Evolutionary conservation across 371 early-diverging fungal genomes (phyloP).

Genomic region (Syncephalastrum sp.): DNA sequence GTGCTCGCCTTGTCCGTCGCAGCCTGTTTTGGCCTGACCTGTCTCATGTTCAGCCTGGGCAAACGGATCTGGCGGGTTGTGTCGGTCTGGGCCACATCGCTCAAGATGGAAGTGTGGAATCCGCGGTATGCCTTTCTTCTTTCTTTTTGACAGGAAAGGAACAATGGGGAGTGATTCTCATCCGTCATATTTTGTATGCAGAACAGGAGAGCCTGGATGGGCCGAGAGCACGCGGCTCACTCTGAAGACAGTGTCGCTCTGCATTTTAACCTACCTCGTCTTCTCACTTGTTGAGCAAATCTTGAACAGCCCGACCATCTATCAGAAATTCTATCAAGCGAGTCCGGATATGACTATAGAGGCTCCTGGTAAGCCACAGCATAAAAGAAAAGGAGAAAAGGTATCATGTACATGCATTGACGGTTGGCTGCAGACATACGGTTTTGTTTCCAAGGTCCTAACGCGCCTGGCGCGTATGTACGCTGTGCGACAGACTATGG

Average conservation of each 20-base stretch:
- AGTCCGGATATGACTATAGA: constrained; percentile 15
- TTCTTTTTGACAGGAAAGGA: too few species aligned
- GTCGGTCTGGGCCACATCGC: not conserved
- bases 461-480: constrained; percentile 6
- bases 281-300: constrained; percentile 26
- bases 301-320: constrained; percentile 31
- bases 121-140: constrained; percentile 23
- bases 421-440: constrained; percentile 21
- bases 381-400: not conserved
- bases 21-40: not conserved
- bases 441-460: constrained; percentile 35
- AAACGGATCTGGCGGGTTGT: not conserved
- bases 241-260: constrained; percentile 16
- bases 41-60: constrained; percentile 4
- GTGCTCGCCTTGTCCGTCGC: constrained; percentile 7
- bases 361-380: constrained; percentile 23
- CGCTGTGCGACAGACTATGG: constrained; percentile 34
- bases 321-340: constrained; percentile 23
- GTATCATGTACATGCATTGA: not conserved
- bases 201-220: constrained; percentile 38
- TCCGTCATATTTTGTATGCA: not conserved
- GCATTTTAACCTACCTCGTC: constrained; percentile 16
- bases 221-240: constrained; percentile 27
- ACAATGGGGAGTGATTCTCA: too few species aligned
- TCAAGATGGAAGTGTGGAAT: constrained; percentile 18